Evolutionary conservation across 176 grass and related monocot species (phyloP).

Genomic region (Carex myosuroides): DNA sequence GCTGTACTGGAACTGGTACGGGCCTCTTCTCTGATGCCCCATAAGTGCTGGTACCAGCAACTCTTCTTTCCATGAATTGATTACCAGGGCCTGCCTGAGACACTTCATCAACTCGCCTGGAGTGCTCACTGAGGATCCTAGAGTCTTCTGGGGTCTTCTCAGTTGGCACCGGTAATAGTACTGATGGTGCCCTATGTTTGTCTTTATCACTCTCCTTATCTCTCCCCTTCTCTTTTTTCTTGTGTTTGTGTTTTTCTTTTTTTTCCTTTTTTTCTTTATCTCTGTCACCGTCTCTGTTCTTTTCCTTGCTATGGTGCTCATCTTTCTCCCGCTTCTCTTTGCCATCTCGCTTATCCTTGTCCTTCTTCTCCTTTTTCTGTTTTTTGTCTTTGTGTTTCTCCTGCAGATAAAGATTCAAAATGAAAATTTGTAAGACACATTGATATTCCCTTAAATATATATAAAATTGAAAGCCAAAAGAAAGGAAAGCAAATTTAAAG

Average conservation of each 20-base stretch:
- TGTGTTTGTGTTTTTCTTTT: constrained; percentile 28
- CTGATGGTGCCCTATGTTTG: background rate
- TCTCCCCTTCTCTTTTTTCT: constrained; percentile 21
- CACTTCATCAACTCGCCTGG: constrained; percentile 8
- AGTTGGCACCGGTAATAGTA: background rate
- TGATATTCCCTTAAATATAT: background rate
- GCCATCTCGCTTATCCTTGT: constrained; percentile 45
- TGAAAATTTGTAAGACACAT: constrained; percentile 7
- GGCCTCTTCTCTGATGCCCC: constrained; percentile 3
- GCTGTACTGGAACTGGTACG: background rate
- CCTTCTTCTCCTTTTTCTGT: constrained; percentile 23
- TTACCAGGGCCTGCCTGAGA: constrained; percentile 1
- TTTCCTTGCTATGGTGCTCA: constrained; percentile 60
- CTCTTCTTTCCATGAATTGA: constrained; percentile 18
- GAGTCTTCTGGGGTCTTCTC: constrained; percentile 19
- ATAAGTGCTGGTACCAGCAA: background rate
- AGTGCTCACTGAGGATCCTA: constrained; percentile 10
- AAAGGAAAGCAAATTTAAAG: background rate
- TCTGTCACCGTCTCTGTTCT: constrained; percentile 27
- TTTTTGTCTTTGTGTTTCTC: constrained; percentile 23
- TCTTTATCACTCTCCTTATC: constrained; percentile 18
- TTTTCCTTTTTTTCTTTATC: constrained; percentile 20
- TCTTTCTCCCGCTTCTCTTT: constrained; percentile 60
- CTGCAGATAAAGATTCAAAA: constrained; percentile 21
- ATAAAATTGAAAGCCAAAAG: background rate